These are phyloP conservation scores for Chytriomyces sp. DNA, from an alignment of 192 early-diverging fungal genomes.

Conservation along the genomic window DNA sequence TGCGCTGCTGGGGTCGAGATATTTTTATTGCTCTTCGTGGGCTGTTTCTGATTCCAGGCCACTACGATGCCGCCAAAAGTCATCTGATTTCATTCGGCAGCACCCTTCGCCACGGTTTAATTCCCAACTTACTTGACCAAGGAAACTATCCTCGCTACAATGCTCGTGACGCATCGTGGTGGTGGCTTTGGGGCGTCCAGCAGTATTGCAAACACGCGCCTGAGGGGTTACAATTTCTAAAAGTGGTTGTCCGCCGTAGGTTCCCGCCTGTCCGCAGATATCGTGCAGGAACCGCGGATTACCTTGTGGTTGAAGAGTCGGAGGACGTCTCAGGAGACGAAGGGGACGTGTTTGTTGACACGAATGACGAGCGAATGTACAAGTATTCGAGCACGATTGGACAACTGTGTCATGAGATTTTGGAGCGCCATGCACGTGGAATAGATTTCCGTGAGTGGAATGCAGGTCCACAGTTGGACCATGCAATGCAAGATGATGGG, in stretches of 20 bases:
- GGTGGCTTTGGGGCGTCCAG: conserved; percentile 90
- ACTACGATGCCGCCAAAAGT: conserved; percentile 77
- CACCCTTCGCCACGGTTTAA: conserved; percentile 90
- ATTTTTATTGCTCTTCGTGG: conserved; percentile 92
- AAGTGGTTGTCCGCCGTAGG: conserved; percentile 72
- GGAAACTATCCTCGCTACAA: conserved; percentile 89
- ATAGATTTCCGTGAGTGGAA: conserved; percentile 95
- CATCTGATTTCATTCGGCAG: conserved; percentile 93
- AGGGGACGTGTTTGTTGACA: conserved; percentile 34
- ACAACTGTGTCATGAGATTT: conserved; percentile 88
- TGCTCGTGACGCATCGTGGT: conserved; percentile 96
- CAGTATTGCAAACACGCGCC: conserved; percentile 78
- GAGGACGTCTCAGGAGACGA: conserved; percentile 40
- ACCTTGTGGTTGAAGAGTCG: conserved; percentile 35
- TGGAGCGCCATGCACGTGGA: conserved; percentile 87
- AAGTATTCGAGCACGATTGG: conserved; percentile 71
- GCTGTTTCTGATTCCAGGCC: conserved; percentile 79
- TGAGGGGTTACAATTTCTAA: conserved; percentile 79
- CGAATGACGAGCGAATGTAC: conserved; percentile 57
- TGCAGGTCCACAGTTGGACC: conserved; percentile 85
- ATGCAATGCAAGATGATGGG: conserved; percentile 89
- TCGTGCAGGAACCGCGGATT: conserved; percentile 41
- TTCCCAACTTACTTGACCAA: conserved; percentile 94
- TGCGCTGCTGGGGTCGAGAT: conserved; percentile 99
- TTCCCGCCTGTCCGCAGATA: conserved; percentile 74